Evolutionary conservation across 2,329 filamentous ascomycete genomes (phyloP), one percentile per base, ranked within the genome.

Genomic region (Chrysoporthe austroafricana): DNA sequence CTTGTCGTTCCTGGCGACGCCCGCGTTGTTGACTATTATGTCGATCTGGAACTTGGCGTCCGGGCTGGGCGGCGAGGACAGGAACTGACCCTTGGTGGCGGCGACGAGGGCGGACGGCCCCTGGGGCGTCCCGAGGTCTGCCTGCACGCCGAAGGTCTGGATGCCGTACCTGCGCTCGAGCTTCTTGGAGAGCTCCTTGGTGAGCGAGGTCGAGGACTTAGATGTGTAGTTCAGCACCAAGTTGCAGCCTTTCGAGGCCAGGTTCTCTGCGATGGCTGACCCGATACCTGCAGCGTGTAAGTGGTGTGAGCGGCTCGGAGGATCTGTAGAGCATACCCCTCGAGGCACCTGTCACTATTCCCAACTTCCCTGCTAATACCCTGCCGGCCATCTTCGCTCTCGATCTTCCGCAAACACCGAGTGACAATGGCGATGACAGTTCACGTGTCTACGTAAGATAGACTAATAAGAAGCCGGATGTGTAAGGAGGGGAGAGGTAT

Each of bases 1-100:
- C 36, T 81, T 77, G 72, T 90, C 86, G 79, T 96, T 95, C 50
- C 86, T 80, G 43, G 87, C 82, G 7, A 89, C 81, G 64, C 92
- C 94, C 42, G 94, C 93, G 77, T 96, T 97, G 85, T 97, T 96
- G 82, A 97, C 82, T 64, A 97, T 82, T 70, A 97, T 92, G 79
- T 96, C 92, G 74, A 97, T 85, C 74, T 90, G 87, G 76, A 93
- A 87, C 7, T 62, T 69, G 66, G 82, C 81, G 68, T 79, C 75
- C 6, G 72, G 73, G 61, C 73, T 67, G 11, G 71, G 70, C 21
- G 66, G 80, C 39, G 85, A 82, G 67, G 83, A 76, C 9, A 84
- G 66, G 78, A 91, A 89, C 74, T 88, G 82, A 71, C 87, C 82
- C 72, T 86, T 84, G 5, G 88, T 84, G 0, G 84, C 83, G 34